Evolutionary conservation across 2,329 filamentous ascomycete species (phyloP), one percentile per base, ranked within the genome.

Genomic region (Neonectria coccinea): DNA sequence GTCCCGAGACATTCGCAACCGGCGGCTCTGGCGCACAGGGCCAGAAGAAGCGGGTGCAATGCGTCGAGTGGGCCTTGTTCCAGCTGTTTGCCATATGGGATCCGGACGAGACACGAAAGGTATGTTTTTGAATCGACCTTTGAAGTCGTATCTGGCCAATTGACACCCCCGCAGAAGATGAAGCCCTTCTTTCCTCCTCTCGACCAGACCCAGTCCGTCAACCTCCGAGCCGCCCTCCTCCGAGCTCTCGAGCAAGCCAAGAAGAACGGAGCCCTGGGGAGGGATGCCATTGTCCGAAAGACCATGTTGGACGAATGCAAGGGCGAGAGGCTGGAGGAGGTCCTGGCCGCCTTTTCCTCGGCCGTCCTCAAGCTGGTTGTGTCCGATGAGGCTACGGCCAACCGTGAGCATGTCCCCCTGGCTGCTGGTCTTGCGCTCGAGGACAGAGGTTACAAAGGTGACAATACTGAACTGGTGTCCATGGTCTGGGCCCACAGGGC

Each of bases 221-320:
- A 97, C 76, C 86, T 99, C 7, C 92, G 96, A 55, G 89, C 92
- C 33, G 93, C 92, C 9, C 84, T 97, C 9, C 91, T 94, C 72
- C 88, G 93, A 78, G 89, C 86, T 70, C 87, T 99, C 58, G 92
- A 95, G 67, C 90, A 93, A 56, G 84, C 93, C 64, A 98, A 98
- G 82, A 97, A 97, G 81, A 92, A 89, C 80, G 94, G 94, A 31
- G 83, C 91, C 0, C 83, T 98, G 9, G 92, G 93, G 3, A 86
- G 92, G 54, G 94, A 97, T 74, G 87, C 88, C 0, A 87, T 97
- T 1, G 81, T 98, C 33, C 89, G 96, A 56, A 97, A 97, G 82
- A 97, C 93, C 0, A 97, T 97, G 92, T 83, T 99, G 56, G 96
- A 99, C 76, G 95, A 99, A 73, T 99, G 96, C 80, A 94, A 92